Percentiles rank a stretch among this genome's conserved stretches.
Evolutionary conservation across 192 early-diverging fungal genomes (phyloP).

Genomic region (Geranomyces michiganensis): DNA sequence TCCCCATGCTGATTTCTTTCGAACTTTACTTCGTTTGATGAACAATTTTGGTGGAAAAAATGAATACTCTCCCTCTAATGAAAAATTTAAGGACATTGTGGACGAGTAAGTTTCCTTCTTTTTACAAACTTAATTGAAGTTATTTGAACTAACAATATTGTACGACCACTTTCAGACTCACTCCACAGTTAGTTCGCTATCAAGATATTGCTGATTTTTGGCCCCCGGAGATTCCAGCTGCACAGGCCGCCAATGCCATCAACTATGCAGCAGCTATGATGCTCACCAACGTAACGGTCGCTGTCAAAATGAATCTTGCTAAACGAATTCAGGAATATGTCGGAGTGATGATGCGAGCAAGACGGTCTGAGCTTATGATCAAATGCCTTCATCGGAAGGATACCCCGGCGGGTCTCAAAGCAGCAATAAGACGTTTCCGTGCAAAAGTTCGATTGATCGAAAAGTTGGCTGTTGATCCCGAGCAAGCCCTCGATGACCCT

Average conservation of each 20-base stretch:
- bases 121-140: not conserved
- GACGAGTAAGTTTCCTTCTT: not conserved
- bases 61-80: not conserved
- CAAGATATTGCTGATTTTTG: not conserved
- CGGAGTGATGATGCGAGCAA: not conserved
- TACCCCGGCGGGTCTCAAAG: not conserved
- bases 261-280: conserved; percentile 17
- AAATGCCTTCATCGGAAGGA: not conserved
- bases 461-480: not conserved
- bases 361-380: not conserved
- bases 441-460: not conserved
- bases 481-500: not conserved
- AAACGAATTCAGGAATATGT: not conserved
- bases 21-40: not conserved
- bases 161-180: not conserved
- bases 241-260: not conserved
- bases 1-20: not conserved
- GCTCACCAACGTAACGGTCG: conserved; percentile 19
- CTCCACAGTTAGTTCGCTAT: not conserved
- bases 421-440: not conserved
- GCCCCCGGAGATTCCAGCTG: not conserved
- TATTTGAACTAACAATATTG: not conserved
- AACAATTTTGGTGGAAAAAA: not conserved
- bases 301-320: conserved; percentile 17
- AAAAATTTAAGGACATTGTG: not conserved